phyloP scores from a whole-genome alignment of 2,329 filamentous ascomycete species.

The Epichloe glyceriae region DNA sequence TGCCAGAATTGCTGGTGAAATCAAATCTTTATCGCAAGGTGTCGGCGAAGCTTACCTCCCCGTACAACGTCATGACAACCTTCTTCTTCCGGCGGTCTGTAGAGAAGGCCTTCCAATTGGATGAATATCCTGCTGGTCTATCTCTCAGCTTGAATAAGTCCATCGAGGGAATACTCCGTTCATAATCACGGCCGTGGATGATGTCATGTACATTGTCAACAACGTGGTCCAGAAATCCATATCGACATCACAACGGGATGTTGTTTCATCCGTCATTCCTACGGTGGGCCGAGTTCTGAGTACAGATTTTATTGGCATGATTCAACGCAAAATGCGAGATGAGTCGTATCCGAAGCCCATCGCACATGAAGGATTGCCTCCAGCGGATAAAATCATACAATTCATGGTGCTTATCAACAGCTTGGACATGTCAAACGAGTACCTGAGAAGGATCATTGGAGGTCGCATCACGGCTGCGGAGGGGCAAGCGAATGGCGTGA shows the following conservation, averaged over 20 bases:
- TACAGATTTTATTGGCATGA: conserved; percentile 89
- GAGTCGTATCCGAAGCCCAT: conserved; percentile 78
- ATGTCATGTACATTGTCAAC: conserved; percentile 98
- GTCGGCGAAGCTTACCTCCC: conserved; percentile 55
- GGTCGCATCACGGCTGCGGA: conserved; percentile 42
- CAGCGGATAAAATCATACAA: conserved; percentile 75
- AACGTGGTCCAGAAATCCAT: conserved; percentile 78
- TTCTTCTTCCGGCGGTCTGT: conserved; percentile 96
- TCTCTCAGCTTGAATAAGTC: conserved; percentile 61
- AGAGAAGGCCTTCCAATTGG: conserved; percentile 93
- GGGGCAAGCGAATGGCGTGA: conserved; percentile 21
- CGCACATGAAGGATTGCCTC: conserved; percentile 68
- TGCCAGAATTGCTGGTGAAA: conserved; percentile 63
- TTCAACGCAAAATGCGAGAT: conserved; percentile 94
- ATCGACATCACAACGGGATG: conserved; percentile 68
- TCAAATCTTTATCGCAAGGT: conserved; percentile 76
- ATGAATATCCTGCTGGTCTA: conserved; percentile 72
- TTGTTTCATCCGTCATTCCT: conserved; percentile 67
- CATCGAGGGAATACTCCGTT: conserved; percentile 68
- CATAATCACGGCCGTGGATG: conserved; percentile 91
- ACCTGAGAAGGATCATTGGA: conserved; percentile 73
- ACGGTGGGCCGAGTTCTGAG: conserved; percentile 69
- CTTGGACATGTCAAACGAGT: conserved; percentile 83
- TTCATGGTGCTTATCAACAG: conserved; percentile 95
- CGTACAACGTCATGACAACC: conserved; percentile 84